Conservation (phyloP, 129 eudicot species). For the Flaveria sonorensis region DNA sequence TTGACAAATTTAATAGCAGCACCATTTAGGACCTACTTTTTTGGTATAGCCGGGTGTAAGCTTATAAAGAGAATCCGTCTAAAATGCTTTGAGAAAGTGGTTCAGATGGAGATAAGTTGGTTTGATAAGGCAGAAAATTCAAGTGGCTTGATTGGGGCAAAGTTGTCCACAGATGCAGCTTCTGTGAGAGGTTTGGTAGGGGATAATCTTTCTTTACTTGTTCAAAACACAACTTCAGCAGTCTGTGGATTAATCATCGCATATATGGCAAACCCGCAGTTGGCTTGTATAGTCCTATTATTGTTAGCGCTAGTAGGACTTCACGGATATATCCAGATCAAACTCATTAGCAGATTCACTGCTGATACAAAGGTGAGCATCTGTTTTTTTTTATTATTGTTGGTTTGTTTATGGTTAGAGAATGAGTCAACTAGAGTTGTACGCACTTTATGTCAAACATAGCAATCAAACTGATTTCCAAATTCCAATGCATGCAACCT, state of each 20-base stretch:
- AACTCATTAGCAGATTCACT: conserved; percentile 64
- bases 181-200: conserved; percentile 71
- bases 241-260: conserved; percentile 59
- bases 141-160: conserved; percentile 76
- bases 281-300: conserved; percentile 60
- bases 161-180: conserved; percentile 75
- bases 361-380: conserved; percentile 68
- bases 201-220: conserved; percentile 64
- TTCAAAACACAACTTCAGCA: conserved; percentile 62
- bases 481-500: no score
- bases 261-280: conserved; percentile 68
- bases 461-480: no score
- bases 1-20: conserved; percentile 41
- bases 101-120: conserved; percentile 81
- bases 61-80: conserved; percentile 56
- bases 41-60: conserved; percentile 74
- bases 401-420: neutral
- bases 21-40: conserved; percentile 62
- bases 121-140: conserved; percentile 74
- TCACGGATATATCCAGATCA: conserved; percentile 61
- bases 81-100: conserved; percentile 67
- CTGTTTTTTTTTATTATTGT: neutral
- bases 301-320: conserved; percentile 61
- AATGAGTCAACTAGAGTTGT: no score
- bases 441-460: no score